Evolutionary conservation across 2,329 filamentous ascomycete genomes (phyloP).

Genomic region (Neofusicoccum cordaticola): DNA sequence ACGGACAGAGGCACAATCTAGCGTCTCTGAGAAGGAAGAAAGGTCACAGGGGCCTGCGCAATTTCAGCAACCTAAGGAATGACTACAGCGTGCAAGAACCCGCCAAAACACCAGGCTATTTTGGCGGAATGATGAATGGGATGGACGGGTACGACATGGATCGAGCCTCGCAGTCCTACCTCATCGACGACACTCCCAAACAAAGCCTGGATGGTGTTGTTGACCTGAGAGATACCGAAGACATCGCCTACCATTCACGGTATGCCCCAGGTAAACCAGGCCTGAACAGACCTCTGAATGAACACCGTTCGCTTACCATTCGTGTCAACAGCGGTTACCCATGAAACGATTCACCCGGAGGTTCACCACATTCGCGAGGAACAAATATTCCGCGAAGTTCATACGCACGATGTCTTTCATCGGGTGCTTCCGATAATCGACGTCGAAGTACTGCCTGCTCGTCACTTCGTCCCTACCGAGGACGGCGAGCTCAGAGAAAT

Average conservation of each 20-base stretch:
- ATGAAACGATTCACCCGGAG: conserved; percentile 47
- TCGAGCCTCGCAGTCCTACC: not conserved
- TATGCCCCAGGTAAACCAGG: conserved; percentile 38
- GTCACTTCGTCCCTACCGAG: conserved; percentile 48
- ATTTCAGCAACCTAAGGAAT: not conserved
- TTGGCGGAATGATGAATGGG: not conserved
- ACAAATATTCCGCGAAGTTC: conserved; percentile 52
- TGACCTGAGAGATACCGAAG: conserved; percentile 37
- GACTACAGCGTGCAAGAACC: not conserved
- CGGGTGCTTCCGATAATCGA: conserved; percentile 54
- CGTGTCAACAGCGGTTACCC: conserved; percentile 46
- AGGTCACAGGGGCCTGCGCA: not conserved
- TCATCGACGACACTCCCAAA: conserved; percentile 1
- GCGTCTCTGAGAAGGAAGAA: not conserved
- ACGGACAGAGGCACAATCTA: not conserved
- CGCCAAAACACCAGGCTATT: not conserved
- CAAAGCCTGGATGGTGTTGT: conserved; percentile 28
- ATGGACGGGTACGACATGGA: not conserved
- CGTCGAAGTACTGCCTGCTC: conserved; percentile 52
- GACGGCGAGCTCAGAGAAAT: conserved; percentile 43
- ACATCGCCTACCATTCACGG: conserved; percentile 35
- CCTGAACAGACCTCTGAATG: not conserved
- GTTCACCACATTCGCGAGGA: conserved; percentile 49
- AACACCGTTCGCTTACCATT: conserved; percentile 26
- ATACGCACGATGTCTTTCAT: conserved; percentile 53